Percentiles rank a stretch among this genome's conserved stretches.
These are phyloP conservation scores for Mycotypha africana DNA, from an alignment of 371 early-diverging fungal genomes.

Conservation along the genomic window DNA sequence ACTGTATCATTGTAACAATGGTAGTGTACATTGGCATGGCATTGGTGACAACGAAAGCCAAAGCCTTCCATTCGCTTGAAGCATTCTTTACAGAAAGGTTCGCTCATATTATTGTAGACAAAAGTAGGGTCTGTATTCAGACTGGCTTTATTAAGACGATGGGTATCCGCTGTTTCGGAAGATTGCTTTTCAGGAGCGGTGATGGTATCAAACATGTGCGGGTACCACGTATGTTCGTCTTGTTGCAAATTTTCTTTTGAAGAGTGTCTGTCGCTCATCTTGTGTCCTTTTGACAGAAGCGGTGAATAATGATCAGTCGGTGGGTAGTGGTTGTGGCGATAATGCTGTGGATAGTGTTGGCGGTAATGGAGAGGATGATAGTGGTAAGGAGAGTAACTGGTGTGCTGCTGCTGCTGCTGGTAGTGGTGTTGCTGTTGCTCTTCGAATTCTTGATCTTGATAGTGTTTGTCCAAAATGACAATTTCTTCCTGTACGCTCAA, in stretches of 20 bases:
- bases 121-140: not conserved
- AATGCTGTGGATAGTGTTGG: not conserved
- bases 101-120: conserved; percentile 23
- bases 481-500: conserved; percentile 26
- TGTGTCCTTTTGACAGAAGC: too few relatives aligned
- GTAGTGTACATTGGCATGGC: conserved; percentile 37
- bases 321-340: not conserved
- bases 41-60: conserved; percentile 52
- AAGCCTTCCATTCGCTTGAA: conserved; percentile 41
- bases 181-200: not conserved
- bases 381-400: not conserved
- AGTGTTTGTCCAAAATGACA: conserved; percentile 15
- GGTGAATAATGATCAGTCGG: too few relatives aligned
- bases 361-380: conserved; percentile 8
- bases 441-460: conserved; percentile 26
- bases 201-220: conserved; percentile 29
- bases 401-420: not conserved
- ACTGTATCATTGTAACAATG: conserved; percentile 22
- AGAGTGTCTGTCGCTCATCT: too few relatives aligned
- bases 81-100: conserved; percentile 46
- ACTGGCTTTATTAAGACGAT: not conserved
- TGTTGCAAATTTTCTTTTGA: conserved; percentile 8
- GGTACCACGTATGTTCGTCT: conserved; percentile 39
- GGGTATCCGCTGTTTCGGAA: not conserved
- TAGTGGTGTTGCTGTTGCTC: conserved; percentile 16